Evolutionary conservation across 139 green algal species (phyloP), one percentile per base, ranked within the genome.

Genomic region (Ettlia oleoabundans): DNA sequence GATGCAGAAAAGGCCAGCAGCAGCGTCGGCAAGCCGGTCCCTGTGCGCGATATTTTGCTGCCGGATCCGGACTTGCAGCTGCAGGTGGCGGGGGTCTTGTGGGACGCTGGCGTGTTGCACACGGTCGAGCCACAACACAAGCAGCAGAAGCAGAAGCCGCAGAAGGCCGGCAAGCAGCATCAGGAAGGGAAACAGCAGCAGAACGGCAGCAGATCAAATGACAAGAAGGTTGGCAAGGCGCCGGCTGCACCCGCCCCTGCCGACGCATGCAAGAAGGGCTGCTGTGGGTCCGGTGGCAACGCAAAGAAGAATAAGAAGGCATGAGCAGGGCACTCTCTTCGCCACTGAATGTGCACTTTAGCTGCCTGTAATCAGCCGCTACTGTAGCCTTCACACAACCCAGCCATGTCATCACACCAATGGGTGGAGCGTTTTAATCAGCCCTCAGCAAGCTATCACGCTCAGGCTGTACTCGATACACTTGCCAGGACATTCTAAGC

Each of bases 51-150:
- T n/a, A 81, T 84, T 47, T 24, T 32, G 52, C 73, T 80, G 73
- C 73, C 73, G 26, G 53, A 28, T 22, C 35, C 73, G 1, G 73
- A 80, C 9, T 35, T 80, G 58, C 79, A 81, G 75, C 75, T 63
- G 40, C 38, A 81, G 40, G 58, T 81, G 73, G 73, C 73, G 1
- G 35, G 35, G 0, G 35, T 35, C 2, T 37, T 80, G 73, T 80
- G 73, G 51, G 73, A 68, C 4, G 52, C 53, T 1, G 73, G 73
- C 24, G 53, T 80, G 73, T 52, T 80, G 53, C 37, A 35, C 30
- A 47, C 47, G 55, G 18, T 5, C 5, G 18, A 68, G 53, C 32
- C 52, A n/a, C 33, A 30, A 47, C 2, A 21, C 19, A 26, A 72
- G 65, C 22, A 40, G 24, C 38, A 35, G 71, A 42, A 38, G 26